Evolutionary conservation across 1,139 yeast genomes (phyloP).

Genomic region (Yamadazyma epiphylla): DNA sequence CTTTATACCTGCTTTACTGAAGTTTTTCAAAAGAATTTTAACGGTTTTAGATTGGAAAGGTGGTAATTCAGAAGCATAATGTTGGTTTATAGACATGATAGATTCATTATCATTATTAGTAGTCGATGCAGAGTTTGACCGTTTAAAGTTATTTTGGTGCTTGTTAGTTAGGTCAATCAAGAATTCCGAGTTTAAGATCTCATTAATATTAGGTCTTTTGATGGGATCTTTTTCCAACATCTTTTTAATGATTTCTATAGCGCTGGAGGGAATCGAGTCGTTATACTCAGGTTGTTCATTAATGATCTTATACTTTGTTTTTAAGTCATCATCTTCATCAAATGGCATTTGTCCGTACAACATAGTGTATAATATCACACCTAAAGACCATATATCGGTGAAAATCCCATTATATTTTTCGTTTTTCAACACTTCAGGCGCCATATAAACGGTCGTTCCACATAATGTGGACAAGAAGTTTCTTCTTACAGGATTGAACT

Average conservation of each 20-base stretch:
- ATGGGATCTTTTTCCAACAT: slow-evolving; percentile 67
- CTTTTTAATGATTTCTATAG: slow-evolving; percentile 45
- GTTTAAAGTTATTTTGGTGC: slow-evolving; percentile 5
- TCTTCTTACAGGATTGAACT: slow-evolving; percentile 50
- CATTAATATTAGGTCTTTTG: slow-evolving; percentile 55
- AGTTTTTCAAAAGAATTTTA: slow-evolving; percentile 57
- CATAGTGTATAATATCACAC: slow-evolving; percentile 88
- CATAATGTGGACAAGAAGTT: slow-evolving; percentile 76
- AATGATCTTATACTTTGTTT: slow-evolving; percentile 58
- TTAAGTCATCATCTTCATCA: slow-evolving; percentile 73
- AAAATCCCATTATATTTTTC: slow-evolving; percentile 77
- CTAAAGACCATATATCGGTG: slow-evolving; percentile 89
- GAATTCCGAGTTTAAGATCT: slow-evolving; percentile 61
- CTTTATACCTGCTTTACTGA: slow-evolving; percentile 66
- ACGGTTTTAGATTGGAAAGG: slow-evolving; percentile 63
- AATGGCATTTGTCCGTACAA: slow-evolving; percentile 89
- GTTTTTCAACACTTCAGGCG: slow-evolving; percentile 78
- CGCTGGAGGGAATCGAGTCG: slow-evolving; percentile 44
- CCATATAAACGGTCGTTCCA: slow-evolving; percentile 96
- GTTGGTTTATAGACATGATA: slow-evolving; percentile 36
- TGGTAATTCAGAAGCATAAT: slow-evolving; percentile 33
- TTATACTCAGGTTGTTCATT: slow-evolving; percentile 59
- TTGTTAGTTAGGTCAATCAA: slow-evolving; percentile 41
- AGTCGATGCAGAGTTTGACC: slow-evolving; percentile 5
- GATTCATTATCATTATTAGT: slow-evolving; percentile 31